A percentile compares a stretch with the other conserved stretches of the same genome.
These are phyloP conservation scores for Aspergillus brunneoviolaceus DNA, from an alignment of 2,329 filamentous ascomycete species.

Conservation along the genomic window DNA sequence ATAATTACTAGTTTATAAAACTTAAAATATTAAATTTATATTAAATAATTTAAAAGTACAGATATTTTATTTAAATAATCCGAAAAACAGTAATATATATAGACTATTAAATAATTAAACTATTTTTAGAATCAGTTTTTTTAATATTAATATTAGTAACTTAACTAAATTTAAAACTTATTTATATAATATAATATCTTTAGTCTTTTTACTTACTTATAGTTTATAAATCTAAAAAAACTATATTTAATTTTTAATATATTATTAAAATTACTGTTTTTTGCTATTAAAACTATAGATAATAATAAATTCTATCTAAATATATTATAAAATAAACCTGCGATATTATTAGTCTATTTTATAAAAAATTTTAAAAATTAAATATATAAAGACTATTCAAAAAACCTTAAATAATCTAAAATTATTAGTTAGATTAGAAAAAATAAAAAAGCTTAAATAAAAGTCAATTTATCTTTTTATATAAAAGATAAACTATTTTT, in stretches of 20 bases:
- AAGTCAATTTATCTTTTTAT: too few species aligned
- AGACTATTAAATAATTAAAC: not conserved
- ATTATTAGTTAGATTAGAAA: not conserved
- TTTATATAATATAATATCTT: too few species aligned
- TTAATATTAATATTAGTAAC: not conserved
- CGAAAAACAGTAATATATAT: too few species aligned
- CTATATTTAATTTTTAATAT: not conserved
- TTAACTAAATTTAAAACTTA: not conserved
- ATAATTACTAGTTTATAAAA: not conserved
- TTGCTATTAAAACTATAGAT: not conserved
- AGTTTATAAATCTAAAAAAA: too few species aligned
- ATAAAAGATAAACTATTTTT: not conserved
- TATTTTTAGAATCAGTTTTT: not conserved
- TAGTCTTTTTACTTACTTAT: too few species aligned
- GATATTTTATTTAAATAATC: too few species aligned
- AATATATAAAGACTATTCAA: slow-evolving; percentile 6
- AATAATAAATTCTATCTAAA: not conserved
- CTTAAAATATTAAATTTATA: too few species aligned
- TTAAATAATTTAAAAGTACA: too few species aligned
- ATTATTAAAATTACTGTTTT: too few species aligned
- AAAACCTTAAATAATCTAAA: slow-evolving; percentile 10
- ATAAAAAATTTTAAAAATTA: not conserved
- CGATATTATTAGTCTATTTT: slow-evolving; percentile 4
- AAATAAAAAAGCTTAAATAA: not conserved
- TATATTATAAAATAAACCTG: not conserved